Evolutionary conservation across 441 rosid species (phyloP).

Genomic region (Pelargonium fulgidum): DNA sequence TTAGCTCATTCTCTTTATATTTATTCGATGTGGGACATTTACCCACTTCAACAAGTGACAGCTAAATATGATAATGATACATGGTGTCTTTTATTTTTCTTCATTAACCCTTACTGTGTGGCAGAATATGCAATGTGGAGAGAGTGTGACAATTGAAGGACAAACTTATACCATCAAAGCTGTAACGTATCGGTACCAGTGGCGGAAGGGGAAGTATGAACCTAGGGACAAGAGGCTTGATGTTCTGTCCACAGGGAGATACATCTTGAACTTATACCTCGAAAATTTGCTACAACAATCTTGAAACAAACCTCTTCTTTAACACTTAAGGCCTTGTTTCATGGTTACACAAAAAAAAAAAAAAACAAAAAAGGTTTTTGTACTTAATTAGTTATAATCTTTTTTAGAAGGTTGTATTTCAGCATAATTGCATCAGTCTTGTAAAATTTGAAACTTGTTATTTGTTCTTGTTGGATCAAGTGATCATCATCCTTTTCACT

Average conservation of each 20-base stretch:
- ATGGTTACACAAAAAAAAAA: too few species aligned
- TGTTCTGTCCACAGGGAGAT: conserved; percentile 80
- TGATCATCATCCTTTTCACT: too few species aligned
- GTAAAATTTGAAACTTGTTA: too few species aligned
- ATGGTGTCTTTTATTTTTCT: conserved; percentile 10
- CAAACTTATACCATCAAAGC: conserved; percentile 68
- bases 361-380: too few species aligned
- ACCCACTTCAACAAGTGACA: too few species aligned
- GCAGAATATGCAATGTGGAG: conserved; percentile 88
- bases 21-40: too few species aligned
- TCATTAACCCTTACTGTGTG: not conserved
- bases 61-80: not conserved
- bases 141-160: conserved; percentile 83
- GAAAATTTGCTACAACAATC: conserved; percentile 67
- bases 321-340: too few species aligned
- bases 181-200: conserved; percentile 78
- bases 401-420: too few species aligned
- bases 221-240: conserved; percentile 82
- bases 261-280: conserved; percentile 63
- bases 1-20: too few species aligned
- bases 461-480: too few species aligned
- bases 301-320: conserved; percentile 20
- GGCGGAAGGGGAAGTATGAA: conserved; percentile 79
- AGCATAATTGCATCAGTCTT: too few species aligned
- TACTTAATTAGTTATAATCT: too few species aligned